phyloP scores from a whole-genome alignment of 2,329 filamentous ascomycete species.

The Diaporthe ilicicola region DNA sequence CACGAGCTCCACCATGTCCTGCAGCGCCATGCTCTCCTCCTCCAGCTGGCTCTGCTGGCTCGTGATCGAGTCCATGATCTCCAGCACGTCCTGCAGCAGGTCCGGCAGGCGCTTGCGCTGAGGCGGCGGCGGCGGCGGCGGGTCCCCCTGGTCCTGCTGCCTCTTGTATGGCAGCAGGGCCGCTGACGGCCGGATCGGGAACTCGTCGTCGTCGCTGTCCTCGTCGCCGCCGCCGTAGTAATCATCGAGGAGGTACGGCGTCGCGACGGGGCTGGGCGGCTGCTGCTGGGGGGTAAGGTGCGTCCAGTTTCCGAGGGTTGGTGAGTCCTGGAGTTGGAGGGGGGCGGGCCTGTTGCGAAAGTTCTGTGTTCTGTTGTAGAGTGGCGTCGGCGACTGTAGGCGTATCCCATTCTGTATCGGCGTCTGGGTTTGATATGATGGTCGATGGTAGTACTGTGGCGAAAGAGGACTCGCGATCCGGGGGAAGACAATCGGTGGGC shows the following conservation, averaged over 20 bases:
- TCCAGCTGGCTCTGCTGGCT: slow-evolving; percentile 17
- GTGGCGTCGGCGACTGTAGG: background rate
- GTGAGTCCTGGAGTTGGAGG: background rate
- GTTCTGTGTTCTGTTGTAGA: background rate
- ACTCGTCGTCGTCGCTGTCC: background rate
- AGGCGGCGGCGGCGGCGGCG: no score
- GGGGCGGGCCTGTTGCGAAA: background rate
- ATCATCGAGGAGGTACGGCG: background rate
- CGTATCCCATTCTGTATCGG: background rate
- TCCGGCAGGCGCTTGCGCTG: background rate
- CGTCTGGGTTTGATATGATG: background rate
- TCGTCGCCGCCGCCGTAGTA: background rate
- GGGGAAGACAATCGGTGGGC: background rate
- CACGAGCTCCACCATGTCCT: slow-evolving; percentile 12
- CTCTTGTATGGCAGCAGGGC: background rate
- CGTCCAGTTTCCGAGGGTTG: background rate
- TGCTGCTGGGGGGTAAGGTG: background rate
- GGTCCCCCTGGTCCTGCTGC: background rate
- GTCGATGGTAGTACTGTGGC: background rate
- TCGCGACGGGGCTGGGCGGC: background rate
- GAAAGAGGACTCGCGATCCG: background rate
- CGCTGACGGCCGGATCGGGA: background rate
- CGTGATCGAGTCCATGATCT: slow-evolving; percentile 18
- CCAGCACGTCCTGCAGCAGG: background rate
- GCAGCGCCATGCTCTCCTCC: slow-evolving; percentile 11